phyloP scores from a whole-genome alignment of 2,329 filamentous ascomycete genomes.

The Epichloe bromicola region DNA sequence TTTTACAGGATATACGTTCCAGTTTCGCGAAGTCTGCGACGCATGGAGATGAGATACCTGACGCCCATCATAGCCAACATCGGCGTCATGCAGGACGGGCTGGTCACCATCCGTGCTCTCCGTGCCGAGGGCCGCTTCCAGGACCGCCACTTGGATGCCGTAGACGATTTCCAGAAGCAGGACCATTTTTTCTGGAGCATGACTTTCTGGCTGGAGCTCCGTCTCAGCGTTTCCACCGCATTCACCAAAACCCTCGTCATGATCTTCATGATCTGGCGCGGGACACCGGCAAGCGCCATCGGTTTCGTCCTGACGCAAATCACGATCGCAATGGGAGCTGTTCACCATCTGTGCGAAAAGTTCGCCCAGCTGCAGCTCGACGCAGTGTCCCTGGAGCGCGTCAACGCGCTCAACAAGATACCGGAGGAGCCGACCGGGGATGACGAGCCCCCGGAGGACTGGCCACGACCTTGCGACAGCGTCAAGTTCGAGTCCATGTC shows the following conservation, averaged over 20 bases:
- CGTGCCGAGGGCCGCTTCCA: constrained; percentile 69
- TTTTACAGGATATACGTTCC: constrained; percentile 71
- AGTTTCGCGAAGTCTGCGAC: constrained; percentile 67
- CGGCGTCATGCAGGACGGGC: constrained; percentile 69
- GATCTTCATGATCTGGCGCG: constrained; percentile 58
- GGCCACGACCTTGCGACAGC: constrained; percentile 60
- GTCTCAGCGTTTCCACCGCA: constrained; percentile 51
- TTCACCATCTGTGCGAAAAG: constrained; percentile 52
- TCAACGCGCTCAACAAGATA: constrained; percentile 68
- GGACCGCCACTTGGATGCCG: constrained; percentile 62
- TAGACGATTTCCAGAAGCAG: constrained; percentile 85
- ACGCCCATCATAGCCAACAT: constrained; percentile 89
- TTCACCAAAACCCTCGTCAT: constrained; percentile 62
- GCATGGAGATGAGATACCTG: constrained; percentile 80
- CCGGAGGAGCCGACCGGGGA: constrained; percentile 60
- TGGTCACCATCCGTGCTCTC: constrained; percentile 79
- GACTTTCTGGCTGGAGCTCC: constrained; percentile 72
- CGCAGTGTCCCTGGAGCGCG: constrained; percentile 79
- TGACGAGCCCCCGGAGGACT: constrained; percentile 60
- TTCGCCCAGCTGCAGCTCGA: constrained; percentile 85
- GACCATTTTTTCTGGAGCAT: constrained; percentile 93
- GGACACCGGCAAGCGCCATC: constrained; percentile 64
- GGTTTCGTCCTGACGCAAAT: constrained; percentile 64
- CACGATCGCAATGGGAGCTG: constrained; percentile 21
- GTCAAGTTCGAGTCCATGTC: constrained; percentile 68